A percentile compares a stretch with the other conserved stretches of the same genome.
phyloP scores from a whole-genome alignment of 73 alveolate genomes.

The Urostyla sp. region DNA sequence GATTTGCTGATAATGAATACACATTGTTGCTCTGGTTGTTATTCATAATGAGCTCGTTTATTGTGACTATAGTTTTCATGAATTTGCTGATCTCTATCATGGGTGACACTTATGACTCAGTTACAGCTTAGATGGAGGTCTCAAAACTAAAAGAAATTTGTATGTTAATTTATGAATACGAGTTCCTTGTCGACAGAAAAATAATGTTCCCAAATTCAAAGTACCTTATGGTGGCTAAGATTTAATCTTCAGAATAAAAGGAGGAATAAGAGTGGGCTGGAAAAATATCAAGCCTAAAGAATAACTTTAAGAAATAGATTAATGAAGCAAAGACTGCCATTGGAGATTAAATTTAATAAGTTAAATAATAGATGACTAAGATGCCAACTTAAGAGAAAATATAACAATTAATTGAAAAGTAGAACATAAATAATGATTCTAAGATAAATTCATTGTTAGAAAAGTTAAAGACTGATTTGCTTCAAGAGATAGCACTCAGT shows the following conservation, averaged over 20 bases:
- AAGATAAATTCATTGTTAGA: too few relatives aligned
- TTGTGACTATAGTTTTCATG: constrained; percentile 54
- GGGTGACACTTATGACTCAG: constrained; percentile 73
- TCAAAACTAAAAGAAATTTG: constrained; percentile 62
- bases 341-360: too few relatives aligned
- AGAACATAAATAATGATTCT: too few relatives aligned
- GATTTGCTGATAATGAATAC: constrained; percentile 27
- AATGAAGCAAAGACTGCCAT: too few relatives aligned
- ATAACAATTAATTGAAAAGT: too few relatives aligned
- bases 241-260: constrained; percentile 56
- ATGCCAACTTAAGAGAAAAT: too few relatives aligned
- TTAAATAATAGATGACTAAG: too few relatives aligned
- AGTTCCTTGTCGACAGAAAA: constrained; percentile 51
- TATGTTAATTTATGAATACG: constrained; percentile 58
- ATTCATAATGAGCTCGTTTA: constrained; percentile 22
- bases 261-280: constrained; percentile 54
- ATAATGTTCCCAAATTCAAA: constrained; percentile 43
- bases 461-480: too few relatives aligned
- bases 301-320: too few relatives aligned
- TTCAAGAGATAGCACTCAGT: too few relatives aligned
- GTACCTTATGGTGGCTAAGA: constrained; percentile 51
- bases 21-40: constrained; percentile 35
- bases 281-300: too few relatives aligned
- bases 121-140: constrained; percentile 56
- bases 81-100: constrained; percentile 64